Percentiles rank a stretch among this genome's conserved stretches.
phyloP scores from a whole-genome alignment of 805 yeast genomes.

The Saccharomycopsis javanensis region DNA sequence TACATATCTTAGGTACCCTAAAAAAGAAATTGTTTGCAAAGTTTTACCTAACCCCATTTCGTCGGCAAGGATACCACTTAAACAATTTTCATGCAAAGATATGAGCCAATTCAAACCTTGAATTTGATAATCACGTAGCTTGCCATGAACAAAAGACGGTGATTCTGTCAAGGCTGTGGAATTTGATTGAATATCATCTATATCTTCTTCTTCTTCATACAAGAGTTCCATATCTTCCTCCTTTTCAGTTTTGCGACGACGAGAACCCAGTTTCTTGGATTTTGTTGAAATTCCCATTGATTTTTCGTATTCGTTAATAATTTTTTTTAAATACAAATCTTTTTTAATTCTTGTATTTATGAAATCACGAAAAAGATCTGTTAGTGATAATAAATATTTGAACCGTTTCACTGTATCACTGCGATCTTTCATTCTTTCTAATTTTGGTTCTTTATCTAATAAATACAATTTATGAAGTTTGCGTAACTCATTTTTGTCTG shows the following conservation, averaged over 20 bases:
- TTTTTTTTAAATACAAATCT: slow-evolving; percentile 58
- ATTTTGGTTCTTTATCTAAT: slow-evolving; percentile 18
- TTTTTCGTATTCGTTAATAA: slow-evolving; percentile 47
- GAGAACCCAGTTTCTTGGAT: slow-evolving; percentile 24
- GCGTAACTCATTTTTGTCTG: neutral
- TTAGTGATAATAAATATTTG: slow-evolving; percentile 68
- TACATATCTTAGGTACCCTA: slow-evolving; percentile 77
- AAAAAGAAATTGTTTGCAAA: slow-evolving; percentile 83
- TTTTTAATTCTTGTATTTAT: slow-evolving; percentile 72
- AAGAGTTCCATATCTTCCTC: slow-evolving; percentile 93
- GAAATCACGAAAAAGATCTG: slow-evolving; percentile 82
- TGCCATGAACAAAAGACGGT: slow-evolving; percentile 69
- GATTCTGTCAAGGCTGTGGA: slow-evolving; percentile 75
- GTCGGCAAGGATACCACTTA: slow-evolving; percentile 92
- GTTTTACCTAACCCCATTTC: slow-evolving; percentile 99
- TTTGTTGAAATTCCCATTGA: slow-evolving; percentile 31
- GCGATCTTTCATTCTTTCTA: slow-evolving; percentile 26
- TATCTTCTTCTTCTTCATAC: slow-evolving; percentile 64
- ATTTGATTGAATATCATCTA: slow-evolving; percentile 33
- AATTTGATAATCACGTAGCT: slow-evolving; percentile 79
- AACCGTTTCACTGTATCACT: slow-evolving; percentile 73
- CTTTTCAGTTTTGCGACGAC: slow-evolving; percentile 83
- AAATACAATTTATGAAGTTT: slow-evolving; percentile 7
- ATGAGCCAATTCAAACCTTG: slow-evolving; percentile 96
- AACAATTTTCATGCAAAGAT: slow-evolving; percentile 73